These are phyloP conservation scores for Medicago lupulina DNA, from an alignment of 306 rosid species.

Conservation along the genomic window DNA sequence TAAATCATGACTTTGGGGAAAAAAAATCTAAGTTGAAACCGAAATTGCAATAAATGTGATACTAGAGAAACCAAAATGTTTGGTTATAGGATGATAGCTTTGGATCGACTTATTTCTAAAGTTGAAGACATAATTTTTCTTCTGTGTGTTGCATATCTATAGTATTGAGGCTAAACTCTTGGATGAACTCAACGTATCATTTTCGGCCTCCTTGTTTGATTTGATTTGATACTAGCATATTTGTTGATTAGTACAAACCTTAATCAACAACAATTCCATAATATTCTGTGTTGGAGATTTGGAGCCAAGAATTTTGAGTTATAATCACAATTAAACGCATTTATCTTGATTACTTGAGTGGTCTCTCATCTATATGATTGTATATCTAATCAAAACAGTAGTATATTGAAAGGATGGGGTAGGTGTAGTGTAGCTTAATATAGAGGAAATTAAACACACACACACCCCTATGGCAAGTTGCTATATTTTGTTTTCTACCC, in stretches of 20 bases:
- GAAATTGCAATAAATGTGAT: too few relatives aligned
- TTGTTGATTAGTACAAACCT: not conserved
- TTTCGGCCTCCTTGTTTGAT: not conserved
- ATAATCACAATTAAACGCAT: not conserved
- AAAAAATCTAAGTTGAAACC: too few relatives aligned
- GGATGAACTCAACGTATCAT: not conserved
- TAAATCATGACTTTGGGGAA: too few relatives aligned
- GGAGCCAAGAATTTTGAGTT: not conserved
- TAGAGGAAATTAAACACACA: not conserved
- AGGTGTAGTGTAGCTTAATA: not conserved
- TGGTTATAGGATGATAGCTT: too few relatives aligned
- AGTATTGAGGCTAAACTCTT: too few relatives aligned
- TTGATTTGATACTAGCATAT: not conserved
- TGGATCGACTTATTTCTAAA: too few relatives aligned
- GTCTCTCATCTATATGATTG: not conserved
- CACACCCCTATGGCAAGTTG: not conserved
- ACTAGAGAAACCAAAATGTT: too few relatives aligned
- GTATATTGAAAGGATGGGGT: not conserved
- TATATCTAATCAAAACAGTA: not conserved
- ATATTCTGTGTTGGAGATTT: slow-evolving; percentile 4
- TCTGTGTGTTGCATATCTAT: too few relatives aligned
- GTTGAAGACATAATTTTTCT: too few relatives aligned
- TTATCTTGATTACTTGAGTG: not conserved
- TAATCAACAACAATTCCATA: not conserved
- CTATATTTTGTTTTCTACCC: slow-evolving; percentile 4